phyloP scores from a whole-genome alignment of 1,284 basidiomycete species.

The Cryptococcus sp. region DNA sequence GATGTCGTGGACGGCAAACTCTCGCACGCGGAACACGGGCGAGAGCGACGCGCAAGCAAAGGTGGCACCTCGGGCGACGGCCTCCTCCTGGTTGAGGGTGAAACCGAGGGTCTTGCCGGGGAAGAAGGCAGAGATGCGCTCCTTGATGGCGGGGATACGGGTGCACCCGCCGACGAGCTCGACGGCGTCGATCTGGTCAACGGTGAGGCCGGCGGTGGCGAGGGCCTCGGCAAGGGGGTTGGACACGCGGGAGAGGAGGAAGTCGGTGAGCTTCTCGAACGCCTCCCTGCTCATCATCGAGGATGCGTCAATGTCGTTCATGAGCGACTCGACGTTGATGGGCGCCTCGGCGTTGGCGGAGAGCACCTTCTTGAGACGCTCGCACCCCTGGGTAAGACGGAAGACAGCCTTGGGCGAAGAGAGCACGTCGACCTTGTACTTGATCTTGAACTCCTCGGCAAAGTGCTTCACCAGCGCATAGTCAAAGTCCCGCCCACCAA shows the following conservation, averaged over 20 bases:
- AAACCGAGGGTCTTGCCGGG: slow-evolving; percentile 68
- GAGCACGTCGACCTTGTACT: slow-evolving; percentile 93
- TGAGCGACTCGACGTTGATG: slow-evolving; percentile 86
- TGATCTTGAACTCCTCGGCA: slow-evolving; percentile 79
- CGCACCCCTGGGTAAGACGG: slow-evolving; percentile 76
- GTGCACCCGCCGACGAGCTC: slow-evolving; percentile 68
- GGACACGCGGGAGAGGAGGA: slow-evolving; percentile 58
- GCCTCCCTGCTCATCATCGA: slow-evolving; percentile 60
- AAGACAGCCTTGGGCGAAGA: slow-evolving; percentile 85
- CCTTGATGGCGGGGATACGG: slow-evolving; percentile 66
- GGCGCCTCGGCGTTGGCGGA: slow-evolving; percentile 82
- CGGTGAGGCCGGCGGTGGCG: slow-evolving; percentile 57
- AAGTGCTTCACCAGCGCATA: slow-evolving; percentile 82
- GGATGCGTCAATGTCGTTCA: slow-evolving; percentile 77
- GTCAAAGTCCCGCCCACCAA: slow-evolving; percentile 92
- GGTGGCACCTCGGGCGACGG: slow-evolving; percentile 86
- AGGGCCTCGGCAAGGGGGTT: slow-evolving; percentile 60
- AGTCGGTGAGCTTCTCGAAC: slow-evolving; percentile 58
- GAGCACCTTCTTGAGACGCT: slow-evolving; percentile 68
- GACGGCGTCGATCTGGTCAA: slow-evolving; percentile 62
- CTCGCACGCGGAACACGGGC: slow-evolving; percentile 90
- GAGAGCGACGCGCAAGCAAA: slow-evolving; percentile 92
- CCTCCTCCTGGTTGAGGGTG: slow-evolving; percentile 94
- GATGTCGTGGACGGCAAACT: slow-evolving; percentile 82
- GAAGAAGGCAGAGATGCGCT: slow-evolving; percentile 63